A percentile compares a stretch with the other conserved stretches of the same genome.
Conservation (phyloP, 2,329 filamentous ascomycete species). For the Colletotrichum incanum region DNA sequence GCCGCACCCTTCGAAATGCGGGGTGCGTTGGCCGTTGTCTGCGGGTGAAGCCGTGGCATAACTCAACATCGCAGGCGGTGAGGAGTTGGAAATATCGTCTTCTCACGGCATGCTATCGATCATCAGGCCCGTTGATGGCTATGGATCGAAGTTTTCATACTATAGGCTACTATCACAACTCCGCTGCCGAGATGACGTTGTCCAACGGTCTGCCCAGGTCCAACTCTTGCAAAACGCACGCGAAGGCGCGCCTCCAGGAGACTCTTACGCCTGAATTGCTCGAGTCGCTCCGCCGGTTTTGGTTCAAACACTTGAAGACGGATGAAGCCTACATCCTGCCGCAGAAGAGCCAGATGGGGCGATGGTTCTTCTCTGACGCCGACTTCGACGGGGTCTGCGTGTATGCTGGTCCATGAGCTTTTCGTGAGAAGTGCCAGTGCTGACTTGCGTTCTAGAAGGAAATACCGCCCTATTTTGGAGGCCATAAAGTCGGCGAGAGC, state of each 20-base stretch:
- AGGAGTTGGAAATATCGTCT: neutral
- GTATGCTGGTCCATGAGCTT: constrained; percentile 46
- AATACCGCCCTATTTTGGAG: constrained; percentile 53
- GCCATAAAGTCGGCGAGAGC: constrained; percentile 49
- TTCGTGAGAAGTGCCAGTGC: neutral
- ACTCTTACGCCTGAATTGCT: constrained; percentile 51
- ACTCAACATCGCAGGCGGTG: constrained; percentile 23
- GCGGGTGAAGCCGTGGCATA: constrained; percentile 10
- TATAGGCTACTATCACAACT: neutral
- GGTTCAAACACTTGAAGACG: constrained; percentile 55
- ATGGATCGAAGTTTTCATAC: constrained; percentile 1
- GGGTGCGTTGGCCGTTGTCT: constrained; percentile 26
- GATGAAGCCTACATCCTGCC: constrained; percentile 50
- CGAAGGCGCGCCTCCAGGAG: constrained; percentile 35
- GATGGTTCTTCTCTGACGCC: constrained; percentile 55
- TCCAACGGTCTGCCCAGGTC: constrained; percentile 29
- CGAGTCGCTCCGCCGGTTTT: constrained; percentile 53
- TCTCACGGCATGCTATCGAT: constrained; percentile 11
- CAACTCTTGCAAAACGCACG: constrained; percentile 34
- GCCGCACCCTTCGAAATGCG: constrained; percentile 34
- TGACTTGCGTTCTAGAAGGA: constrained; percentile 45
- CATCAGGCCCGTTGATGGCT: neutral
- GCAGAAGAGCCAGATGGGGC: constrained; percentile 46
- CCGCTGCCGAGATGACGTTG: constrained; percentile 25
- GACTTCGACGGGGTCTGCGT: constrained; percentile 55